phyloP scores from a whole-genome alignment of 768 basidiomycete genomes.

The Tephrocybe sp. region DNA sequence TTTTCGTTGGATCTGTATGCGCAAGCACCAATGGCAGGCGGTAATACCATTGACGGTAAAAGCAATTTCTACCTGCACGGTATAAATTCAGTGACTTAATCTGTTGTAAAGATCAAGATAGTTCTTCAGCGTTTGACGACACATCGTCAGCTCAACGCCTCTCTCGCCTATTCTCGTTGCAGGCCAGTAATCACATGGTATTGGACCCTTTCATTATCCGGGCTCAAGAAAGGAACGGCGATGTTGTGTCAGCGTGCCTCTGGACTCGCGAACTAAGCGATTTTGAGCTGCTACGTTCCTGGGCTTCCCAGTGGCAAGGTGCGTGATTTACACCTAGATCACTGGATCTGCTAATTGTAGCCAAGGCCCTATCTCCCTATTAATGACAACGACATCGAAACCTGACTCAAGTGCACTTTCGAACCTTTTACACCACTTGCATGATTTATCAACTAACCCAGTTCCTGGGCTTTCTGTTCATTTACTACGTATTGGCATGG shows the following conservation, averaged over 20 bases:
- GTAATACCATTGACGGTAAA: no score
- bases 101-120: constrained; percentile 4
- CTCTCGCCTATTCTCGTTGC: constrained; percentile 33
- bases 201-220: constrained; percentile 38
- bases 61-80: no score
- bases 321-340: background rate
- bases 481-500: constrained; percentile 41
- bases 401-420: constrained; percentile 24
- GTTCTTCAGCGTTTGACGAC: constrained; percentile 23
- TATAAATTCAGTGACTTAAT: no score
- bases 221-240: constrained; percentile 14
- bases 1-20: constrained; percentile 33
- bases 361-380: constrained; percentile 49
- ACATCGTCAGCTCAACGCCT: constrained; percentile 31
- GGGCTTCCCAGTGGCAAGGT: constrained; percentile 48
- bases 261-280: constrained; percentile 40
- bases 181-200: constrained; percentile 19
- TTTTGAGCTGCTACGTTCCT: constrained; percentile 32
- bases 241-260: constrained; percentile 45
- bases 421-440: constrained; percentile 27
- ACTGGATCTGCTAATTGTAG: background rate
- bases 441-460: constrained; percentile 18
- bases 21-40: constrained; percentile 6
- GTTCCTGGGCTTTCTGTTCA: constrained; percentile 41
- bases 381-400: constrained; percentile 37